Percentiles rank a stretch among this genome's conserved stretches.
Conservation (phyloP, 164 flowering plant genomes). For the Aristolochia californica region DNA sequence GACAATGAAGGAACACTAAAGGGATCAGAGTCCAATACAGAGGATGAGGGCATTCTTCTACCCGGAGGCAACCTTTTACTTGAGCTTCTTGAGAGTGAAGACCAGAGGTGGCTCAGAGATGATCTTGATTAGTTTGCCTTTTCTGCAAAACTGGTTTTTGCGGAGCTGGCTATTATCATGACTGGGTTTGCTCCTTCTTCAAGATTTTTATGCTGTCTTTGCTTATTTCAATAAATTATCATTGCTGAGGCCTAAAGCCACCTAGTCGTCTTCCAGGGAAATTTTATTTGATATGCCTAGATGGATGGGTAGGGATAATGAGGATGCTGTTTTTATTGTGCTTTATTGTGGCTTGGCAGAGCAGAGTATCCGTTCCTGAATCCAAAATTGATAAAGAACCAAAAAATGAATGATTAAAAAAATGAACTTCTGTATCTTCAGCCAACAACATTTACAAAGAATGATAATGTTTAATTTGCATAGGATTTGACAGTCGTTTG, state of each 20-base stretch:
- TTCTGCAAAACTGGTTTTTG: too few relatives aligned
- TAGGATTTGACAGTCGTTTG: too few relatives aligned
- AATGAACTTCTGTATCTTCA: too few relatives aligned
- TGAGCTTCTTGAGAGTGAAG: conserved; percentile 87
- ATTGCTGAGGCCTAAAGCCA: conserved; percentile 94
- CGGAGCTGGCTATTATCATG: too few relatives aligned
- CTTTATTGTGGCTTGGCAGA: too few relatives aligned
- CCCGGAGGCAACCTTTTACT: conserved; percentile 80
- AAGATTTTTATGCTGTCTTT: conserved; percentile 7
- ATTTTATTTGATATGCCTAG: conserved; percentile 87
- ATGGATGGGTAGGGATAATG: conserved; percentile 7
- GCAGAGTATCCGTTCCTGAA: too few relatives aligned
- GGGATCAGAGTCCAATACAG: conserved; percentile 10
- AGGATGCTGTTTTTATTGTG: too few relatives aligned
- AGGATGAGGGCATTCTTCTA: conserved; percentile 36
- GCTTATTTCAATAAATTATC: conserved; percentile 64
- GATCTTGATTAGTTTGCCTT: too few relatives aligned
- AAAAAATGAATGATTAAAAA: too few relatives aligned
- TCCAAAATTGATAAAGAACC: too few relatives aligned
- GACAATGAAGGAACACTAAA: conserved; percentile 23
- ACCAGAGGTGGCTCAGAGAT: conserved; percentile 35
- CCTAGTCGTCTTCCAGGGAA: conserved; percentile 82
- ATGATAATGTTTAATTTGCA: too few relatives aligned
- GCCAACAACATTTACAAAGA: too few relatives aligned
- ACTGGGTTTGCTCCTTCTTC: neutral